Percentiles rank a stretch among this genome's conserved stretches.
Conservation (phyloP, 2,329 filamentous ascomycete genomes). For the Exserohilum rostratum region DNA sequence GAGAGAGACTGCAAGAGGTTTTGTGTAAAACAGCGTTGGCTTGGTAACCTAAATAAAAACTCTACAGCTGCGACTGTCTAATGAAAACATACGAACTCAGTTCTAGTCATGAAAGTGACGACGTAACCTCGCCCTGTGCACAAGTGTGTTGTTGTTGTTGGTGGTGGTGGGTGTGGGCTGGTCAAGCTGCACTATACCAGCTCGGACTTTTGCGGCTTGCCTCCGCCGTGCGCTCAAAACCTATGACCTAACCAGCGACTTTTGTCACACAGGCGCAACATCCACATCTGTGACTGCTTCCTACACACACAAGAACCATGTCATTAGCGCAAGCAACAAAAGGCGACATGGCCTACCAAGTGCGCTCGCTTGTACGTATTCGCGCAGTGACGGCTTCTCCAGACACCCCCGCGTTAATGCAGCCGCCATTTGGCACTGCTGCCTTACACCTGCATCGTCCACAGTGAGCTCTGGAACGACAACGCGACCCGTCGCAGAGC, state of each 20-base stretch:
- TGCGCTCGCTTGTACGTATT: conserved; percentile 48
- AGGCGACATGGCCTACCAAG: conserved; percentile 48
- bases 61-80: neutral
- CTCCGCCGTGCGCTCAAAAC: conserved; percentile 29
- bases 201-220: conserved; percentile 41
- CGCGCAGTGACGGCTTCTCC: neutral
- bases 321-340: conserved; percentile 44
- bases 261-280: conserved; percentile 43
- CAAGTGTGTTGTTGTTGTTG: neutral
- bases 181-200: conserved; percentile 5
- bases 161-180: neutral
- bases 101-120: neutral
- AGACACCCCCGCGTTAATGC: conserved; percentile 3
- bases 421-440: neutral
- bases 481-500: neutral
- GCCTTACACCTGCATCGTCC: neutral
- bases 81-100: neutral
- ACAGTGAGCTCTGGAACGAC: neutral
- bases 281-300: conserved; percentile 23
- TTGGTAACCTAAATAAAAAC: neutral
- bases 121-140: neutral
- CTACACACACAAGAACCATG: conserved; percentile 29
- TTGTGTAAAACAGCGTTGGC: conserved; percentile 1
- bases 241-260: conserved; percentile 43
- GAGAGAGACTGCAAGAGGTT: neutral